phyloP scores from a whole-genome alignment of 78 protist species.

The Mastigamoeba balamuthi region DNA sequence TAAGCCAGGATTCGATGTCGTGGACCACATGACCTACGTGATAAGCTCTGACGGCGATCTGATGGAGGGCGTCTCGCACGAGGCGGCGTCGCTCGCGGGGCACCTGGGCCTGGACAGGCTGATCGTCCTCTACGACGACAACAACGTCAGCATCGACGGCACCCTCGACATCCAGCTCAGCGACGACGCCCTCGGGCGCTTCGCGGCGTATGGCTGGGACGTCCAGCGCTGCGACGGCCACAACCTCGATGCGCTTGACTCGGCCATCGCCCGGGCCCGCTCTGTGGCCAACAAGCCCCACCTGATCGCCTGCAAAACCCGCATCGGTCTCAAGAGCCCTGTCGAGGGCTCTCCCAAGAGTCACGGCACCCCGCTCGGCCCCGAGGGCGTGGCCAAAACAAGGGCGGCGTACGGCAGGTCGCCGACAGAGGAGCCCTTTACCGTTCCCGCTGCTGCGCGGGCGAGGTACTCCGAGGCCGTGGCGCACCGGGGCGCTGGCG shows the following conservation, averaged over 20 bases:
- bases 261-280: slow-evolving; percentile 57
- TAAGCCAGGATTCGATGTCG: slow-evolving; percentile 62
- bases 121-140: slow-evolving; percentile 95
- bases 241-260: slow-evolving; percentile 46
- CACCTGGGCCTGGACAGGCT: slow-evolving; percentile 86
- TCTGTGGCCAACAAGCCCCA: slow-evolving; percentile 53
- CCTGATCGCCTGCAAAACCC: slow-evolving; percentile 47
- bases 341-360: slow-evolving; percentile 20
- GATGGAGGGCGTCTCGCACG: slow-evolving; percentile 77
- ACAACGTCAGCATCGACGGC: slow-evolving; percentile 95
- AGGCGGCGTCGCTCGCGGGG: slow-evolving; percentile 98
- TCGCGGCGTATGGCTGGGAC: slow-evolving; percentile 89
- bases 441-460: background rate
- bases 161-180: slow-evolving; percentile 85
- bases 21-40: slow-evolving; percentile 82
- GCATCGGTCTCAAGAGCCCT: slow-evolving; percentile 46
- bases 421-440: background rate
- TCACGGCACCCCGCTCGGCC: slow-evolving; percentile 44
- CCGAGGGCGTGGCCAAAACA: slow-evolving; percentile 28
- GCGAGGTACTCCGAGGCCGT: no score
- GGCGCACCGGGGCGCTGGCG: no score
- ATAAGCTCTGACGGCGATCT: slow-evolving; percentile 98
- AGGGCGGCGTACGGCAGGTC: slow-evolving; percentile 20
- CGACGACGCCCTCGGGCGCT: slow-evolving; percentile 83
- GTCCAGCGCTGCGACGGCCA: slow-evolving; percentile 75